phyloP scores from a whole-genome alignment of 345 rosid species.

The Eucalyptus cladocalyx region DNA sequence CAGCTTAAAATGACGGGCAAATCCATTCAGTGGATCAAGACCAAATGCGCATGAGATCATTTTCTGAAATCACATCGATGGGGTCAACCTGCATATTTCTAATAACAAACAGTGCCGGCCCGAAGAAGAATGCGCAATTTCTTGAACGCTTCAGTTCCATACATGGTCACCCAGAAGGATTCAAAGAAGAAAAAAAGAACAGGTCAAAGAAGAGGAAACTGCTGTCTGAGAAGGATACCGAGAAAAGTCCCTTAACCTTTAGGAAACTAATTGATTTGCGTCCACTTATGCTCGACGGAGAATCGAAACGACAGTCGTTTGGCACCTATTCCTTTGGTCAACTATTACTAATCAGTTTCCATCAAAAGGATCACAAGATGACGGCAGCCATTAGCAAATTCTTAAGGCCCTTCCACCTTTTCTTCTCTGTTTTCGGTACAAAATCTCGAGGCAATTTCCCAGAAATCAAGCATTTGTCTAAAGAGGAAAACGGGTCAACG shows the following conservation, averaged over 20 bases:
- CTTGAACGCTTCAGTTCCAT: not conserved
- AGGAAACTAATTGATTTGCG: not conserved
- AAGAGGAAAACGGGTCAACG: not conserved
- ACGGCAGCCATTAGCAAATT: not conserved
- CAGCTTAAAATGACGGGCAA: not conserved
- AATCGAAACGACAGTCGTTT: not conserved
- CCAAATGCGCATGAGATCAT: not conserved
- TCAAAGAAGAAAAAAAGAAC: not conserved
- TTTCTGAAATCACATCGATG: not conserved
- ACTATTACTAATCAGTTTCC: not conserved
- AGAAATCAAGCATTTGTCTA: not conserved
- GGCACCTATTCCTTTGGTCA: not conserved
- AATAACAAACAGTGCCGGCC: not conserved
- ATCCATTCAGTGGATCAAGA: not conserved
- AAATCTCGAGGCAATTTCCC: not conserved
- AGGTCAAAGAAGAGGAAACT: not conserved
- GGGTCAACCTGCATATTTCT: not conserved
- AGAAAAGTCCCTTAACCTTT: not conserved
- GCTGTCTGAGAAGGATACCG: not conserved
- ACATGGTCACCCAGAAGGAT: not conserved
- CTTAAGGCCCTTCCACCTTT: not conserved
- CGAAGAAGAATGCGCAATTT: not conserved
- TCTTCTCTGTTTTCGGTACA: not conserved
- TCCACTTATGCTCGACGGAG: not conserved
- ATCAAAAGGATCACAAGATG: not conserved